Evolutionary conservation across 768 basidiomycete genomes (phyloP).

Genomic region (Leucocoprinus leucothites): DNA sequence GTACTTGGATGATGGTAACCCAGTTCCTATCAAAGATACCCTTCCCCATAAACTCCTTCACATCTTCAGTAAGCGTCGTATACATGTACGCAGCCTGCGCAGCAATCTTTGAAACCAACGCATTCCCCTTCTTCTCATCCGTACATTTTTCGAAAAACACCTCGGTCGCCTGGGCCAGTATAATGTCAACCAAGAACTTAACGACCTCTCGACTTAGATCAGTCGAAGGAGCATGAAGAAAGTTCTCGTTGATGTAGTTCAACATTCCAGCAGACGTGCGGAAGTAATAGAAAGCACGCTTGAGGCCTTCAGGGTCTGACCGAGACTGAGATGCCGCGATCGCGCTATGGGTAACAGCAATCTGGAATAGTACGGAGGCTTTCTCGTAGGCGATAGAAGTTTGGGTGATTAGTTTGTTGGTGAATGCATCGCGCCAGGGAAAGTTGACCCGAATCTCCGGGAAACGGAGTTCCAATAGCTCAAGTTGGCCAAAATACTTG

Average conservation of each 20-base stretch:
- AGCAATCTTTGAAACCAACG: constrained; percentile 80
- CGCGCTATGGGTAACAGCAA: constrained; percentile 89
- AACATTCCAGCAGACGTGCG: constrained; percentile 92
- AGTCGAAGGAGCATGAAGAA: constrained; percentile 94
- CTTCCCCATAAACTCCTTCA: constrained; percentile 96
- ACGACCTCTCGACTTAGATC: constrained; percentile 93
- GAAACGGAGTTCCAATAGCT: constrained; percentile 94
- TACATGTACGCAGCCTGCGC: constrained; percentile 84
- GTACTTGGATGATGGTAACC: constrained; percentile 81
- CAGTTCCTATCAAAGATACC: constrained; percentile 95
- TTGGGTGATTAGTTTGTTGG: constrained; percentile 88
- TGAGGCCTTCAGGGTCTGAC: constrained; percentile 87
- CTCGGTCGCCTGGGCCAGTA: constrained; percentile 92
- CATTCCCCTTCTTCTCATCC: constrained; percentile 85
- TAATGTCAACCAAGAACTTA: constrained; percentile 86
- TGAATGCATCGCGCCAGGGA: constrained; percentile 97
- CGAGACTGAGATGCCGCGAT: constrained; percentile 85
- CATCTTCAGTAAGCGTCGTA: constrained; percentile 78
- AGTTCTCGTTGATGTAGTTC: constrained; percentile 99
- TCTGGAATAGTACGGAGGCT: constrained; percentile 95
- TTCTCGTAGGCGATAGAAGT: constrained; percentile 98
- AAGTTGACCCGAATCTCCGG: constrained; percentile 96
- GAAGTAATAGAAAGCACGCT: constrained; percentile 91
- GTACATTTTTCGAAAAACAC: constrained; percentile 93
- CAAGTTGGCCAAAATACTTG: constrained; percentile 99